Evolutionary conservation across 2,329 filamentous ascomycete genomes (phyloP).

Genomic region (Scytalidium lignicola): DNA sequence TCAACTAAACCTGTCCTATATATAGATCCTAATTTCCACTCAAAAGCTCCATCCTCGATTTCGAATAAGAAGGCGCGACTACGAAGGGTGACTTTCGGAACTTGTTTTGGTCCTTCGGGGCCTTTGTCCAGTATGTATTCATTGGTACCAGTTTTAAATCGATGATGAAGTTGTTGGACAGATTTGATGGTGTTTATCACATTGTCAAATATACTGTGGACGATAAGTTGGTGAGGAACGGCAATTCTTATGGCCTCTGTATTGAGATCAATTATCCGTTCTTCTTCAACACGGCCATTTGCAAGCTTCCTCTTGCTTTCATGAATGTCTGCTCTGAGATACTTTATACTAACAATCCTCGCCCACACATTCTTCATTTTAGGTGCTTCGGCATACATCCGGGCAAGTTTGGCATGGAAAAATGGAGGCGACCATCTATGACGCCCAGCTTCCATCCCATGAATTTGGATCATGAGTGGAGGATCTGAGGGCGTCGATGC

Average conservation of each 20-base stretch:
- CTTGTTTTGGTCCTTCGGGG: constrained; percentile 77
- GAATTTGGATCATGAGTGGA: constrained; percentile 85
- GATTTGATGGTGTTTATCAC: constrained; percentile 83
- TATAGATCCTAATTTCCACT: constrained; percentile 94
- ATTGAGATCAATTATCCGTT: constrained; percentile 78
- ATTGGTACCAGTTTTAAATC: constrained; percentile 81
- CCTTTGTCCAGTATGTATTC: constrained; percentile 84
- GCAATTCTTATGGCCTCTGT: constrained; percentile 82
- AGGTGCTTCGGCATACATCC: constrained; percentile 85
- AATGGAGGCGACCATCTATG: constrained; percentile 88
- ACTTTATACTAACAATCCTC: constrained; percentile 77
- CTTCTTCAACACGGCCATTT: constrained; percentile 54
- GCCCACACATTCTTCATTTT: constrained; percentile 82
- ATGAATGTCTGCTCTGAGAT: constrained; percentile 73
- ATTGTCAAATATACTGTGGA: constrained; percentile 92
- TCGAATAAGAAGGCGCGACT: constrained; percentile 83
- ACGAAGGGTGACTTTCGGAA: constrained; percentile 81
- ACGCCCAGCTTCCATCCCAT: constrained; percentile 73
- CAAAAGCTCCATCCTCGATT: constrained; percentile 91
- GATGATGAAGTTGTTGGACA: constrained; percentile 83
- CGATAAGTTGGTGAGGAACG: constrained; percentile 84
- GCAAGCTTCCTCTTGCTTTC: constrained; percentile 66
- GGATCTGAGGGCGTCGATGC: constrained; percentile 84
- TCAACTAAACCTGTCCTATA: constrained; percentile 86
- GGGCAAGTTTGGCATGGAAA: constrained; percentile 67